Percentiles rank a stretch among this genome's conserved stretches.
Evolutionary conservation across 2,329 filamentous ascomycete species (phyloP).

Genomic region (Macroventuria anomochaeta): DNA sequence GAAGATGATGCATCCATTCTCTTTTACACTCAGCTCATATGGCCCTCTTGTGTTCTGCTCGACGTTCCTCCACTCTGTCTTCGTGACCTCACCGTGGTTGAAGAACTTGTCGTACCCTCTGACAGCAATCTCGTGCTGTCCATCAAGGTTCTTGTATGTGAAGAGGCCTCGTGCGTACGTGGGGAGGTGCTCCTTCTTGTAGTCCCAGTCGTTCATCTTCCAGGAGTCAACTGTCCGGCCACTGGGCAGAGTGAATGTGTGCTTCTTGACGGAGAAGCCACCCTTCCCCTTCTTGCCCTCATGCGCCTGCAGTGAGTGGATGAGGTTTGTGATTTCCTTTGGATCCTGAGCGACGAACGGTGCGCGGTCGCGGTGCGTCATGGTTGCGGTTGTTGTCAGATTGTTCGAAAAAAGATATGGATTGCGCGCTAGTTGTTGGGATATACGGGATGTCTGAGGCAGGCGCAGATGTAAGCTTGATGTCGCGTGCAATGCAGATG

Average conservation of each 20-base stretch:
- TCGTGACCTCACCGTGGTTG: slow-evolving; percentile 81
- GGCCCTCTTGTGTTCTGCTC: slow-evolving; percentile 77
- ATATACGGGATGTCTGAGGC: not conserved
- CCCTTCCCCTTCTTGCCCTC: slow-evolving; percentile 53
- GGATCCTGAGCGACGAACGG: slow-evolving; percentile 75
- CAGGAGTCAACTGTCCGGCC: slow-evolving; percentile 82
- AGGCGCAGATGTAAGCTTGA: slow-evolving; percentile 9
- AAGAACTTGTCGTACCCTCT: slow-evolving; percentile 99
- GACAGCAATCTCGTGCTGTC: slow-evolving; percentile 77
- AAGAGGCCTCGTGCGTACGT: slow-evolving; percentile 95
- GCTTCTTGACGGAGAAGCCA: slow-evolving; percentile 77
- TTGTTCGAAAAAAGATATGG: not conserved
- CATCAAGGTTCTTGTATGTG: slow-evolving; percentile 73
- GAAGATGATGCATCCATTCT: slow-evolving; percentile 99
- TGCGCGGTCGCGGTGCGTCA: slow-evolving; percentile 60
- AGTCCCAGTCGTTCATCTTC: slow-evolving; percentile 94
- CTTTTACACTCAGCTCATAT: slow-evolving; percentile 95
- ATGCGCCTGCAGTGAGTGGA: slow-evolving; percentile 68
- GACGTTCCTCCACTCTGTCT: slow-evolving; percentile 85
- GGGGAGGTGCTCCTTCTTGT: slow-evolving; percentile 84
- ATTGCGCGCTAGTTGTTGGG: slow-evolving; percentile 4
- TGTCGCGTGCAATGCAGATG: not conserved
- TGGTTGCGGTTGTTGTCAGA: slow-evolving; percentile 35
- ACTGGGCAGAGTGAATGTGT: slow-evolving; percentile 73
- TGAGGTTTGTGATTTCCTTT: slow-evolving; percentile 69